phyloP scores from a whole-genome alignment of 306 rosid genomes.

The Astragalus membranaceus region DNA sequence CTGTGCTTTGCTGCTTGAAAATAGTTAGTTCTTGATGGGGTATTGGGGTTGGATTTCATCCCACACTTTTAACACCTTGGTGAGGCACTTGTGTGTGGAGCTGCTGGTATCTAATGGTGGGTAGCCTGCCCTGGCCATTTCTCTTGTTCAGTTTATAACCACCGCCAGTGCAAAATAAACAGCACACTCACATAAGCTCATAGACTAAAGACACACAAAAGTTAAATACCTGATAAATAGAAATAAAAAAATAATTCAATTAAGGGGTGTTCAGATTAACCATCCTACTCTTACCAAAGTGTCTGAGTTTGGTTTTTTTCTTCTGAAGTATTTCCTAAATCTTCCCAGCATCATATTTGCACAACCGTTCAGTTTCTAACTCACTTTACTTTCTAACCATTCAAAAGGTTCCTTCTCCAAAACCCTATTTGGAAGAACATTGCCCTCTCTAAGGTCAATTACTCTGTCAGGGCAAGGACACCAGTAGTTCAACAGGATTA shows the following conservation, averaged over 20 bases:
- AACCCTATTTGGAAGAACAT: conserved; percentile 4
- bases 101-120: background rate
- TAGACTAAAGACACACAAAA: background rate
- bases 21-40: background rate
- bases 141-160: background rate
- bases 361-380: background rate
- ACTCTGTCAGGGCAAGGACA: background rate
- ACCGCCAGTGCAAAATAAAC: background rate
- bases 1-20: background rate
- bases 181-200: background rate
- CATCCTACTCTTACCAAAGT: background rate
- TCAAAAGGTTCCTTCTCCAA: background rate
- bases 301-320: background rate
- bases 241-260: background rate
- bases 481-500: background rate
- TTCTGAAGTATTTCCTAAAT: background rate
- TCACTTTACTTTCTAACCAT: background rate
- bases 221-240: background rate
- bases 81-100: background rate
- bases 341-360: background rate
- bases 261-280: background rate
- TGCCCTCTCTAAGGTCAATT: background rate
- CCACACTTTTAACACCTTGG: background rate
- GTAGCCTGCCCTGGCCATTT: background rate
- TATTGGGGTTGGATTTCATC: background rate